Evolutionary conservation across 2,329 filamentous ascomycete genomes (phyloP).

Genomic region (Corynespora cassiicola): DNA sequence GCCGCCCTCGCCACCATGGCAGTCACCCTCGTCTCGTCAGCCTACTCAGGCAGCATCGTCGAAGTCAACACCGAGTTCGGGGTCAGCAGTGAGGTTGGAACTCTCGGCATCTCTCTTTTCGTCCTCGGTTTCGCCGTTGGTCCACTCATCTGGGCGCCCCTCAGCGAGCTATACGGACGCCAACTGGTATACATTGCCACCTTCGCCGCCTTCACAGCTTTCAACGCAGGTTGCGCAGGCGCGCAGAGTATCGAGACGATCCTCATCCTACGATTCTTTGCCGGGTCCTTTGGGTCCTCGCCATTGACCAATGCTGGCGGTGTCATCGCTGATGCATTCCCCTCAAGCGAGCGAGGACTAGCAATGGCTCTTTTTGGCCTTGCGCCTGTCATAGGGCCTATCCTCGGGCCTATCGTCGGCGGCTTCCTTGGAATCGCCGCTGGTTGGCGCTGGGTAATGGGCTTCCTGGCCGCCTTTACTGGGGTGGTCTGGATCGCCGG

Average conservation of each 20-base stretch:
- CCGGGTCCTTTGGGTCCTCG: conserved; percentile 50
- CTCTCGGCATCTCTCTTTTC: conserved; percentile 69
- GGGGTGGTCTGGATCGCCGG: conserved; percentile 47
- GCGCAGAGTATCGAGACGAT: conserved; percentile 53
- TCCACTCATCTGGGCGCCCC: conserved; percentile 69
- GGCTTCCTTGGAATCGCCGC: conserved; percentile 17
- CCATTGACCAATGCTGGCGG: conserved; percentile 54
- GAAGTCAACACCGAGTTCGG: conserved; percentile 64
- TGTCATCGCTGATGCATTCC: conserved; percentile 40
- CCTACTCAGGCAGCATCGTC: conserved; percentile 65
- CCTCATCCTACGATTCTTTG: conserved; percentile 54
- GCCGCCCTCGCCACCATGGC: conserved; percentile 71
- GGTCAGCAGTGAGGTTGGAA: conserved; percentile 60
- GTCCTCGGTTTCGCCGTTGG: conserved; percentile 69
- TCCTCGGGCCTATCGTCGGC: conserved; percentile 51
- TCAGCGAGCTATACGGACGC: conserved; percentile 62
- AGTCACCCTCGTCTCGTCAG: conserved; percentile 73
- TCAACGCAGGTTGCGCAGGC: conserved; percentile 51
- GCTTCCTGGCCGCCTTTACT: conserved; percentile 63
- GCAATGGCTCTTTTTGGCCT: conserved; percentile 52
- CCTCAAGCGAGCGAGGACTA: conserved; percentile 48
- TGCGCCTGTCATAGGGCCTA: conserved; percentile 56
- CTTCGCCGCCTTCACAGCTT: conserved; percentile 45
- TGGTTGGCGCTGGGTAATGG: conserved; percentile 34
- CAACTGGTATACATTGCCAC: conserved; percentile 46